phyloP scores from a whole-genome alignment of 352 stramenopile species.

The Phytopythium mirpurense region DNA sequence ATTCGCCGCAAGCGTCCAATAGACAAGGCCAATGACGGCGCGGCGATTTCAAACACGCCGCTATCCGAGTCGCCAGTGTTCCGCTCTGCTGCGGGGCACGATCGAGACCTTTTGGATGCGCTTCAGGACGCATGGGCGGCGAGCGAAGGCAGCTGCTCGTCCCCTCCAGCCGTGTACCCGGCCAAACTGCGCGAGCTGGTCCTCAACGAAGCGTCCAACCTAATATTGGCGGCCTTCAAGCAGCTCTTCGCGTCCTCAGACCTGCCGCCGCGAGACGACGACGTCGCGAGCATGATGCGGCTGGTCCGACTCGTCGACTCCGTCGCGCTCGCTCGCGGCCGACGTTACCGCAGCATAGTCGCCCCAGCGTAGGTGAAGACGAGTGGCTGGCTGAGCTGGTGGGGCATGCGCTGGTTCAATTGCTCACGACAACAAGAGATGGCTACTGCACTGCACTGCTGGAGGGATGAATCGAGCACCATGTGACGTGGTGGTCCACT shows the following conservation, averaged over 20 bases:
- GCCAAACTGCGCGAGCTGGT: constrained; percentile 35
- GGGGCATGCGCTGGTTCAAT: no score
- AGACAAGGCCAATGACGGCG: constrained; percentile 7
- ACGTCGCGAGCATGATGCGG: constrained; percentile 34
- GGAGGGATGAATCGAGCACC: no score
- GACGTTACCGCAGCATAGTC: constrained; percentile 26
- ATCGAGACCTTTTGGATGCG: constrained; percentile 16
- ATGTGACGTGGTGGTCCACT: not conserved
- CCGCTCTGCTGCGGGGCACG: not conserved
- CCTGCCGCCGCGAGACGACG: constrained; percentile 16
- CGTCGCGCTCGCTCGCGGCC: constrained; percentile 21
- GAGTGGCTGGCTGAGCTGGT: not conserved
- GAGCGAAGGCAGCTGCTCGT: not conserved
- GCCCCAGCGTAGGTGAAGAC: not conserved
- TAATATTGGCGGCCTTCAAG: constrained; percentile 49
- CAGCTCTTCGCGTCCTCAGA: constrained; percentile 29
- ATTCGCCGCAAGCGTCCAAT: constrained; percentile 20
- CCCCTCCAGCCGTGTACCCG: constrained; percentile 14
- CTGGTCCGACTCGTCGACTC: constrained; percentile 47
- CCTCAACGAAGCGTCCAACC: constrained; percentile 46
- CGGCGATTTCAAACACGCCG: constrained; percentile 10
- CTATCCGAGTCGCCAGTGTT: constrained; percentile 1
- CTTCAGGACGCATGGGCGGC: constrained; percentile 17
- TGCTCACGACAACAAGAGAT: no score
- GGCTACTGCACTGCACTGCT: no score